Conservation (phyloP, 2,329 filamentous ascomycete genomes). For the Nothomitra cinnamomea region DNA sequence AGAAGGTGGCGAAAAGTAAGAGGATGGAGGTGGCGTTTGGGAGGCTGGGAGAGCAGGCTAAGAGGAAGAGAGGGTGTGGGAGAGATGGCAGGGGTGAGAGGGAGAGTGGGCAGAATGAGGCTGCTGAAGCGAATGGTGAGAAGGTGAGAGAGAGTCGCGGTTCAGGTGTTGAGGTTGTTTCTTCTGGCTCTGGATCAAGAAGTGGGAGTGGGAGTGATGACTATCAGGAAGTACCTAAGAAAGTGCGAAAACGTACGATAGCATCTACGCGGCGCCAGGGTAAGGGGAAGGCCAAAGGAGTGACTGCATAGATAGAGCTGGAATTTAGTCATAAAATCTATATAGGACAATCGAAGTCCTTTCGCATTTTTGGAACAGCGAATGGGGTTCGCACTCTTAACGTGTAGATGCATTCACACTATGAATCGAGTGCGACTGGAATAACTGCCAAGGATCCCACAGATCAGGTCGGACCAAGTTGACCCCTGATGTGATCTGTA, state of each 20-base stretch:
- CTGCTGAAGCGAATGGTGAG: neutral
- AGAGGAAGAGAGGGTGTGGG: slow-evolving; percentile 16
- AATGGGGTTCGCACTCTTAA: too few species aligned
- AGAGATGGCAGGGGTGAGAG: neutral
- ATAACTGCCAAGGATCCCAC: too few species aligned
- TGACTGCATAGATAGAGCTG: neutral
- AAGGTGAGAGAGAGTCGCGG: neutral
- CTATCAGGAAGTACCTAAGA: neutral
- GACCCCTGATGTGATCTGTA: too few species aligned
- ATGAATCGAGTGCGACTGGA: too few species aligned
- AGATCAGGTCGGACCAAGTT: too few species aligned
- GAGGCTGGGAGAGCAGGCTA: slow-evolving; percentile 42
- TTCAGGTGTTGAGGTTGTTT: slow-evolving; percentile 15
- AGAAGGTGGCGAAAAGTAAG: slow-evolving; percentile 47
- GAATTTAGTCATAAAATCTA: neutral
- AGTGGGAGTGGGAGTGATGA: neutral
- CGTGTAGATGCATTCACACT: too few species aligned
- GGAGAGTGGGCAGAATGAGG: neutral
- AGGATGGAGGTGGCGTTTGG: slow-evolving; percentile 61
- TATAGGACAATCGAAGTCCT: too few species aligned
- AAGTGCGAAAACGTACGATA: neutral
- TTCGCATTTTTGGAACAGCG: too few species aligned
- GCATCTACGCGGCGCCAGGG: neutral
- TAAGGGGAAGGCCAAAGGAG: neutral
- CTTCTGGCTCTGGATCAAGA: neutral